Evolutionary conservation across 352 stramenopile species (phyloP).

Genomic region (Pythium angustatum): DNA sequence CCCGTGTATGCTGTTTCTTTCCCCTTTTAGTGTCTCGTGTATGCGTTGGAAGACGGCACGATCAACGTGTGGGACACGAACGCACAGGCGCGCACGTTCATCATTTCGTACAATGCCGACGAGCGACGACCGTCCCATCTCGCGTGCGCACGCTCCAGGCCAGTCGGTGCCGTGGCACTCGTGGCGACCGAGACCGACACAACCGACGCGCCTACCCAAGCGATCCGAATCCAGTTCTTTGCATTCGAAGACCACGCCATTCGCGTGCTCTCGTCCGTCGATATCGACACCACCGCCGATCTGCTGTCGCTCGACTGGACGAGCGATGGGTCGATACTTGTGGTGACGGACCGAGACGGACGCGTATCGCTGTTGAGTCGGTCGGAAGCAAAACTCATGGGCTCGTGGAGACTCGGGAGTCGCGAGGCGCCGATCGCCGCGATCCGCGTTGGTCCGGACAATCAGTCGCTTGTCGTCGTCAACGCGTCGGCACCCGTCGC

Average conservation of each 20-base stretch:
- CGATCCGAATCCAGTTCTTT: conserved; percentile 25
- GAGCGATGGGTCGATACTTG: conserved; percentile 13
- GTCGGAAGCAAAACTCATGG: background rate
- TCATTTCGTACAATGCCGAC: conserved; percentile 22
- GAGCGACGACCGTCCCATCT: conserved; percentile 18
- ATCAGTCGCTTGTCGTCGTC: background rate
- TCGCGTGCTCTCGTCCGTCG: conserved; percentile 18
- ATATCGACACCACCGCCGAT: background rate
- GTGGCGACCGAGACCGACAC: background rate
- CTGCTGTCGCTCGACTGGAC: conserved; percentile 11
- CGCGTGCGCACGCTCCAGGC: conserved; percentile 5
- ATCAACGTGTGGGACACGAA: conserved; percentile 26
- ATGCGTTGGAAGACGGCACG: conserved; percentile 25
- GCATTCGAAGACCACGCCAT: conserved; percentile 21
- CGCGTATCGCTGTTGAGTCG: conserved; percentile 9
- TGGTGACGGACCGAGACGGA: background rate
- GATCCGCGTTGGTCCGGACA: conserved; percentile 6
- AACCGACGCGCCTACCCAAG: background rate
- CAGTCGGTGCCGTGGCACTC: conserved; percentile 19
- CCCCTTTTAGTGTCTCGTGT: conserved; percentile 19
- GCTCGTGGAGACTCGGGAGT: background rate
- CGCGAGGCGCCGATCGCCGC: background rate
- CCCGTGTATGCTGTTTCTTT: no score
- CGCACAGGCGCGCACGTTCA: conserved; percentile 12
- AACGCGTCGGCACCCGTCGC: background rate